Percentiles rank a stretch among this genome's conserved stretches.
phyloP scores from a whole-genome alignment of 164 flowering plant genomes.

The Magnolia officinalis region DNA sequence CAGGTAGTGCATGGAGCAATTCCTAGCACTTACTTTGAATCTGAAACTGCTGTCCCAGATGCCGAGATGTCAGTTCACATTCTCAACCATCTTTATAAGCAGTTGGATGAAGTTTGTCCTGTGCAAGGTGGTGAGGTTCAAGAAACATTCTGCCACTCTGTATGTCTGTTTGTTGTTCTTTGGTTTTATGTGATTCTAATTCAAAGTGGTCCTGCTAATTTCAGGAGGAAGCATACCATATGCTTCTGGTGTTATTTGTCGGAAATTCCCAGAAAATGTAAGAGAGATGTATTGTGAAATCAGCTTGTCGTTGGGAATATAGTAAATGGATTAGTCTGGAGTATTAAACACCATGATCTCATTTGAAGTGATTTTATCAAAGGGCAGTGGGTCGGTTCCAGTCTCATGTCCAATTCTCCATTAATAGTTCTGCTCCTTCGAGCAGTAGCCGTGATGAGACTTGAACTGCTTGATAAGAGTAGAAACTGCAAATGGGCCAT shows the following conservation, averaged over 20 bases:
- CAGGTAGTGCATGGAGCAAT: too few species aligned
- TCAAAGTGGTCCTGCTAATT: conserved; percentile 17
- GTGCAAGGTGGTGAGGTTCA: conserved; percentile 1
- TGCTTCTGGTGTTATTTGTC: conserved; percentile 64
- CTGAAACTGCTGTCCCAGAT: too few species aligned
- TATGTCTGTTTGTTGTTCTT: neutral
- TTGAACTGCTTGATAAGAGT: neutral
- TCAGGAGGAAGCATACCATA: conserved; percentile 83
- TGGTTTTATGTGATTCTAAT: conserved; percentile 7
- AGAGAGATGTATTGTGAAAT: neutral
- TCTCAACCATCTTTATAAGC: too few species aligned
- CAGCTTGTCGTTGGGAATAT: neutral
- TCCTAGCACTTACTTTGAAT: too few species aligned
- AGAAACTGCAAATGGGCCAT: neutral
- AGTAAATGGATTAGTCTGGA: neutral
- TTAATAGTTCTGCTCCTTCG: conserved; percentile 19
- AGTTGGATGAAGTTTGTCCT: too few species aligned
- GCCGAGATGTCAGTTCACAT: too few species aligned
- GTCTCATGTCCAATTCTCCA: too few species aligned
- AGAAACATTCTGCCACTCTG: neutral
- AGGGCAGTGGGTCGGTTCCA: too few species aligned
- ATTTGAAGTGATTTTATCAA: neutral
- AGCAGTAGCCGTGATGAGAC: too few species aligned
- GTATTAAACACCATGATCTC: neutral
- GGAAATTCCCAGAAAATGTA: conserved; percentile 32